Base-by-base conservation (phyloP, 2,329 filamentous ascomycete genomes). In the Phialemonium atrogriseum region DNA sequence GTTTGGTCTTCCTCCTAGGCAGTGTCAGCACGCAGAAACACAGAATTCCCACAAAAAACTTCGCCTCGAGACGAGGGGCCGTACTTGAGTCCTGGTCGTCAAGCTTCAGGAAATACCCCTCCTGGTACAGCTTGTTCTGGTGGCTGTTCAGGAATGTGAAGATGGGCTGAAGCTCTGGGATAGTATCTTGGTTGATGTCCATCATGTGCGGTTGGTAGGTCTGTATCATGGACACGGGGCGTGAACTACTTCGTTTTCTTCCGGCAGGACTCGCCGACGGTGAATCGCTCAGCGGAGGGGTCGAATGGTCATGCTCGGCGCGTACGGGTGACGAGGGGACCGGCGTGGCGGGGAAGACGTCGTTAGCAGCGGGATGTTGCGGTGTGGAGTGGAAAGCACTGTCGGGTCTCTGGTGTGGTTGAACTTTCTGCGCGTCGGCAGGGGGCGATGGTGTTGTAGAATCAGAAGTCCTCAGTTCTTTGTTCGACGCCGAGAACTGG, bases 101-200 rank as follows among this genome's bases (percentile, higher is more conserved):
- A 29, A 98, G 66, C 60, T 96, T 98, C 46, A 98, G 62, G 45
- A 98, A 96, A 52, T 96, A 98, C 22, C 91, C 91, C 61, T 98
- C 91, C 47, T 95, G 88, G 55, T 96, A 98, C 34, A 96, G 66
- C 62, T 96, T 96, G 59, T 95, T 95, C 36, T 78, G 81, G 56
- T 98, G 91, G 59, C 82, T 91, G 61, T 94, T 96, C 43, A 98
- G 72, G 52, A 86, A 91, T 38, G 77, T 84, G 59, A 96, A 96
- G 49, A 96, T 88, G 42, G 88, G 89, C 61, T 87, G 83, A 40
- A 98, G 70, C 67, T 98, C 91, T 22, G 91, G 87, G 40, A 91
- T 77, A 18, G 85, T 94, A 52, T 95, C 86, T 45, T 80, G 72
- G 50, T 75, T 77, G 42, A 91, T 70, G 50, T 94, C 84, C 80